Conservation (phyloP, 345 rosid species). For the Hibiscus trionum region DNA sequence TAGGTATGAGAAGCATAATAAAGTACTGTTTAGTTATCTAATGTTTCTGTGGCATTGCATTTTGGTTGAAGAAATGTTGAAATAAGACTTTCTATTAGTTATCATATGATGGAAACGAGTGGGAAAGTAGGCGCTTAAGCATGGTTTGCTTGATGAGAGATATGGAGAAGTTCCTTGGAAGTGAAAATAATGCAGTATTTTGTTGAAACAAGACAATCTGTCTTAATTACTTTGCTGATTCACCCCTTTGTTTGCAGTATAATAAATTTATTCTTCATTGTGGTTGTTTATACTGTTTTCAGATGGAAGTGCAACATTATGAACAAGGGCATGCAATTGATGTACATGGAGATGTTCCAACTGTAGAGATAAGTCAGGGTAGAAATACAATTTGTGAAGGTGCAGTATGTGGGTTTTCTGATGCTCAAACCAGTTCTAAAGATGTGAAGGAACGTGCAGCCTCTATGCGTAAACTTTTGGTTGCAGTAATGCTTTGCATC, state of each 20-base stretch:
- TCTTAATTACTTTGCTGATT: neutral
- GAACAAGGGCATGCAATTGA: conserved; percentile 22
- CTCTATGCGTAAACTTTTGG: neutral
- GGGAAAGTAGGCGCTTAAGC: neutral
- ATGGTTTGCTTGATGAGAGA: neutral
- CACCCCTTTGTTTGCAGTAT: neutral
- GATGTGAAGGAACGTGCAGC: neutral
- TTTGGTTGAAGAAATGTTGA: neutral
- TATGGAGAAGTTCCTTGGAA: neutral
- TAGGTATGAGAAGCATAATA: neutral
- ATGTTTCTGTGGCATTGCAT: neutral
- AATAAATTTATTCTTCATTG: neutral
- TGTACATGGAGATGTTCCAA: neutral
- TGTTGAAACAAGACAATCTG: neutral
- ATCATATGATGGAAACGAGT: neutral
- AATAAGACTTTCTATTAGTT: neutral
- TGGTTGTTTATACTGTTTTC: conserved; percentile 14
- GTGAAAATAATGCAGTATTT: neutral
- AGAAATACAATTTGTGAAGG: conserved; percentile 37
- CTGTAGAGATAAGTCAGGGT: neutral
- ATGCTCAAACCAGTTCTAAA: conserved; percentile 29
- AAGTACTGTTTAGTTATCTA: neutral
- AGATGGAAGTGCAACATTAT: conserved; percentile 39
- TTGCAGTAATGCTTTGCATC: neutral
- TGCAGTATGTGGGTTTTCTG: conserved; percentile 52